phyloP scores from a whole-genome alignment of 371 early-diverging fungal genomes.

The Mortierella sp. region DNA sequence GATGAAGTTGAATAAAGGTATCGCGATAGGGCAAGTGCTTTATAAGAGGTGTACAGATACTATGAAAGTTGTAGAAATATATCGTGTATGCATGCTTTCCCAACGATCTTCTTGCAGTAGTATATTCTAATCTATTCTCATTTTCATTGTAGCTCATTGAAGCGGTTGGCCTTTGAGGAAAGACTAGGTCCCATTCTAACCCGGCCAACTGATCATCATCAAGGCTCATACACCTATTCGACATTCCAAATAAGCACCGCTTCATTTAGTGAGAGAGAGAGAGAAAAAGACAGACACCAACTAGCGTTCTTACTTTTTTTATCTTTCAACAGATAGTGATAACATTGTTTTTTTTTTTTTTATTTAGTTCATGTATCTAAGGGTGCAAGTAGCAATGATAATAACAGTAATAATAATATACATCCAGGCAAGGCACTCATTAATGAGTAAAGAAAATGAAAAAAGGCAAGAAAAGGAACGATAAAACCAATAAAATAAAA shows the following conservation, averaged over 20 bases:
- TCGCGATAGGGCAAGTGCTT: no score
- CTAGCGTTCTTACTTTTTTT: neutral
- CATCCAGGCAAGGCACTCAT: neutral
- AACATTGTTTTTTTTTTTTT: neutral
- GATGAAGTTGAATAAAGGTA: no score
- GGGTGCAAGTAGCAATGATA: neutral
- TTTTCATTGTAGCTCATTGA: no score
- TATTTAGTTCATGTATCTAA: neutral
- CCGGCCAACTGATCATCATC: neutral
- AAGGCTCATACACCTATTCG: neutral
- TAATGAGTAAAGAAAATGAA: constrained; percentile 1
- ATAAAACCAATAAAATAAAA: neutral
- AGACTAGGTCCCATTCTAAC: neutral
- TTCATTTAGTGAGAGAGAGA: no score
- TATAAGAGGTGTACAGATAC: no score
- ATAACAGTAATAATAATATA: neutral
- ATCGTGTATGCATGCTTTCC: no score
- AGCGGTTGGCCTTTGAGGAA: neutral
- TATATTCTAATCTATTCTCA: no score
- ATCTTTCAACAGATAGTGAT: neutral
- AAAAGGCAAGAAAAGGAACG: neutral
- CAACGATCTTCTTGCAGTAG: no score
- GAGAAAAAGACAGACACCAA: no score
- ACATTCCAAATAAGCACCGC: neutral
- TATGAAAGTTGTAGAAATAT: no score